Percentiles rank a stretch among this genome's conserved stretches.
Evolutionary conservation across 2,329 filamentous ascomycete genomes (phyloP).

Genomic region (Harringtonia lauricola): DNA sequence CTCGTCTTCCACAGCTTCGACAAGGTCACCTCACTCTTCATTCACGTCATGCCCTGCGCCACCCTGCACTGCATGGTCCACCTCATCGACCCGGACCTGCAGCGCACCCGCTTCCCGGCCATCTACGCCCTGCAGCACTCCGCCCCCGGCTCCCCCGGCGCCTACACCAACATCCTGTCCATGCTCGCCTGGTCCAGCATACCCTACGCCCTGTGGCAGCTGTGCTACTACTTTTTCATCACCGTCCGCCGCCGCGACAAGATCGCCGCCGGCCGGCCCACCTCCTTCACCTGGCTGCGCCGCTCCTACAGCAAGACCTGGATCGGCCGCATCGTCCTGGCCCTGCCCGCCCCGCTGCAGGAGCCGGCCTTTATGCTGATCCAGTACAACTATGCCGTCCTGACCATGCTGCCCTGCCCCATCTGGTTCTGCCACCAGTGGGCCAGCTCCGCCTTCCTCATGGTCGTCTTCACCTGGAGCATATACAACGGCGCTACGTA

Average conservation of each 20-base stretch:
- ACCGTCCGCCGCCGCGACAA: conserved; percentile 90
- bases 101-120: conserved; percentile 67
- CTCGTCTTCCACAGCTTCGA: conserved; percentile 97
- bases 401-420: conserved; percentile 91
- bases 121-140: conserved; percentile 69
- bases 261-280: conserved; percentile 89
- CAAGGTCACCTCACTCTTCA: conserved; percentile 97
- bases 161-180: conserved; percentile 63
- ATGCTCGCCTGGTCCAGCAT: conserved; percentile 95
- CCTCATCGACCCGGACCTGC: conserved; percentile 54
- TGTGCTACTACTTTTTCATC: conserved; percentile 89
- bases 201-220: conserved; percentile 88
- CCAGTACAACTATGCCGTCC: conserved; percentile 79
- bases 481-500: conserved; percentile 95
- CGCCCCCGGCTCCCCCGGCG: conserved; percentile 58
- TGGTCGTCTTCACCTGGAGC: conserved; percentile 82
- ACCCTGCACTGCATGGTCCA: conserved; percentile 90
- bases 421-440: conserved; percentile 88
- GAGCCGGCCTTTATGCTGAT: conserved; percentile 93
- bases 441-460: conserved; percentile 67
- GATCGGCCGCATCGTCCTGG: conserved; percentile 77
- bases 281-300: conserved; percentile 94
- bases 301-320: conserved; percentile 81
- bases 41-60: conserved; percentile 97
- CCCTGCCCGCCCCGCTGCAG: conserved; percentile 64